A percentile compares a stretch with the other conserved stretches of the same genome.
phyloP scores from a whole-genome alignment of 2,329 filamentous ascomycete genomes.

The Diaporthe batatas region DNA sequence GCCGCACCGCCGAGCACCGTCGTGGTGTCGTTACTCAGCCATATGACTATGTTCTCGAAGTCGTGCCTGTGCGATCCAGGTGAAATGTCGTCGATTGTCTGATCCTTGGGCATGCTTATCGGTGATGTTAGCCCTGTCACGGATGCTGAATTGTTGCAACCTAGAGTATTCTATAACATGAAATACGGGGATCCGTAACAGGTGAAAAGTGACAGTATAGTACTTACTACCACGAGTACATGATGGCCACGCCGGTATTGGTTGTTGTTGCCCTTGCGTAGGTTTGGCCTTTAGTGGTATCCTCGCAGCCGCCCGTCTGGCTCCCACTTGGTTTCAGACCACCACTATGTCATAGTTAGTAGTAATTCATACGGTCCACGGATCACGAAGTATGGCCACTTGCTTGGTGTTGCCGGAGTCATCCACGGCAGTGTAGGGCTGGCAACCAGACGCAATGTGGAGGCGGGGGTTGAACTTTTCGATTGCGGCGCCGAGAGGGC shows the following conservation, averaged over 20 bases:
- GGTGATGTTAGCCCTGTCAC: no score
- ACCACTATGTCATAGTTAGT: slow-evolving; percentile 45
- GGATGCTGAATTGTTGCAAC: no score
- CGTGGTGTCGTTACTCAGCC: slow-evolving; percentile 47
- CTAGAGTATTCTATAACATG: no score
- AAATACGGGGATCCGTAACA: no score
- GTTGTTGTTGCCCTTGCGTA: slow-evolving; percentile 50
- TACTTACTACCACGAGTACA: slow-evolving; percentile 54
- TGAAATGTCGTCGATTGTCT: slow-evolving; percentile 48
- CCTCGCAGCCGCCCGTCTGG: slow-evolving; percentile 48
- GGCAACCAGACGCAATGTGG: slow-evolving; percentile 47
- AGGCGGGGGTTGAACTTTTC: slow-evolving; percentile 44
- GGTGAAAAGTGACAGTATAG: no score
- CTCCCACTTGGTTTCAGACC: slow-evolving; percentile 51
- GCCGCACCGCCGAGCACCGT: slow-evolving; percentile 52
- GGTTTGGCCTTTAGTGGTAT: slow-evolving; percentile 51
- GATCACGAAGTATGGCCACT: neutral
- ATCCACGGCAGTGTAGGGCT: slow-evolving; percentile 45
- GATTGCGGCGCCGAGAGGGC: slow-evolving; percentile 42
- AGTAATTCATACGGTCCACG: neutral
- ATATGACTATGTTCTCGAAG: slow-evolving; percentile 53
- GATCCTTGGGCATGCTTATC: slow-evolving; percentile 57
- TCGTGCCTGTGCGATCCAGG: slow-evolving; percentile 55
- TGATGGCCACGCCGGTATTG: slow-evolving; percentile 51
- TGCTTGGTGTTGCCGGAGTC: slow-evolving; percentile 41